phyloP scores from a whole-genome alignment of 2,329 filamentous ascomycete species.

The Colletotrichum gigasporum region DNA sequence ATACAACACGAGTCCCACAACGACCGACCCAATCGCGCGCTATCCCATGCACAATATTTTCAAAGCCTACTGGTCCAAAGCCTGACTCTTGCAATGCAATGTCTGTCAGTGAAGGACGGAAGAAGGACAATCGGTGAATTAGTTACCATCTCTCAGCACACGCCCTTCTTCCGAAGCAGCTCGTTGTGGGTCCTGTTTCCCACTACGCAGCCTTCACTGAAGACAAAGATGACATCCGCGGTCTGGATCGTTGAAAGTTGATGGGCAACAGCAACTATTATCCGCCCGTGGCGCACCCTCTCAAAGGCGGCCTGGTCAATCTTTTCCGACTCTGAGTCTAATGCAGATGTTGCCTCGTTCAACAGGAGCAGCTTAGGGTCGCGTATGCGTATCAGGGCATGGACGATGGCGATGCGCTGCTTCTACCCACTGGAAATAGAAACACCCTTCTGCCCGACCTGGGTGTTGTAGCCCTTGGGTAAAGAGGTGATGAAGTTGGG shows the following conservation, averaged over 20 bases:
- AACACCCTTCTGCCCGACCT: constrained; percentile 65
- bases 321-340: constrained; percentile 65
- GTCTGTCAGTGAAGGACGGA: not conserved
- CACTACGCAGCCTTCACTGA: constrained; percentile 50
- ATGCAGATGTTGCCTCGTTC: constrained; percentile 65
- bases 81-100: constrained; percentile 31
- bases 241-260: constrained; percentile 52
- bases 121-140: too few relatives aligned
- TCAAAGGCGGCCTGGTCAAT: constrained; percentile 53
- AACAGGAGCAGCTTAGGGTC: constrained; percentile 61
- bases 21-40: too few relatives aligned
- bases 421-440: constrained; percentile 64
- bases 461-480: constrained; percentile 58
- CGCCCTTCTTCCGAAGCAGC: constrained; percentile 24
- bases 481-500: constrained; percentile 64
- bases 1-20: too few relatives aligned
- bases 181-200: constrained; percentile 50
- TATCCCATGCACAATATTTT: too few relatives aligned
- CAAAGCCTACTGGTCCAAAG: constrained; percentile 32
- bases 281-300: constrained; percentile 41
- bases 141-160: constrained; percentile 33
- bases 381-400: constrained; percentile 62
- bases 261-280: constrained; percentile 53
- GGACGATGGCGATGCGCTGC: constrained; percentile 64
- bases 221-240: constrained; percentile 55